Base-by-base conservation (phyloP, 2,329 filamentous ascomycete genomes). In the Hymenoscyphus occultus region DNA sequence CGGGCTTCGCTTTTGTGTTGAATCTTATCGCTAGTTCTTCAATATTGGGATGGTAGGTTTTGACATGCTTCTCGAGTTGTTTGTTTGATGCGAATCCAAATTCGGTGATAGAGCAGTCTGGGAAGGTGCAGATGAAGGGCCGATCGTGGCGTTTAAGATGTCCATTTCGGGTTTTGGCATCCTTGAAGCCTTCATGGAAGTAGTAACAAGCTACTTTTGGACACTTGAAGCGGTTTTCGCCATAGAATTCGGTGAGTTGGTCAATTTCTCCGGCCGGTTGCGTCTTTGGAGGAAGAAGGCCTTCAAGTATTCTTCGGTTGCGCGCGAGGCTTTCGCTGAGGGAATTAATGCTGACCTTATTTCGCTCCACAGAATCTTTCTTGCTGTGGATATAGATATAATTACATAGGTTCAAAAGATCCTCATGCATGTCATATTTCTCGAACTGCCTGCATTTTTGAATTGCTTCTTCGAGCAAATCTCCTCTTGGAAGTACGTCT, bases 171-270 rank as follows among this genome's bases (percentile, higher is more conserved):
- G 67, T 60, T 57, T 67, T 66, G 0, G 60, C 63, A 39, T 75
- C 74, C 3, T 67, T 62, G 65, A 80, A 81, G 0, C 79, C 79
- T 59, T 79, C 72, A 35, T 77, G 74, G 64, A 80, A 81, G 67
- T 77, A 78, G 40, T 69, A 74, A 66, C 79, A 80, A n/a, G 72
- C 77, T 35, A 76, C 67, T 40, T 72, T 75, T 0, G 72, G 71
- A 63, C 79, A 80, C 67, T 79, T 80, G 73, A 75, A 79, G 7
- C 67, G 65, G 5, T 73, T 75, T 2, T 68, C 19, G 6, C 79
- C 78, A 62, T 80, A 79, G 51, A 74, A 69, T 4, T 31, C 22
- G 1, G 22, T 39, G 4, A 69, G 19, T 39, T 48, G 14, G 14
- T 59, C 14, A 14, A 2, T 19, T 14, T 0, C 42, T 3, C 39